phyloP scores from a whole-genome alignment of 140 eudicot species.

The Oenanthe javanica region DNA sequence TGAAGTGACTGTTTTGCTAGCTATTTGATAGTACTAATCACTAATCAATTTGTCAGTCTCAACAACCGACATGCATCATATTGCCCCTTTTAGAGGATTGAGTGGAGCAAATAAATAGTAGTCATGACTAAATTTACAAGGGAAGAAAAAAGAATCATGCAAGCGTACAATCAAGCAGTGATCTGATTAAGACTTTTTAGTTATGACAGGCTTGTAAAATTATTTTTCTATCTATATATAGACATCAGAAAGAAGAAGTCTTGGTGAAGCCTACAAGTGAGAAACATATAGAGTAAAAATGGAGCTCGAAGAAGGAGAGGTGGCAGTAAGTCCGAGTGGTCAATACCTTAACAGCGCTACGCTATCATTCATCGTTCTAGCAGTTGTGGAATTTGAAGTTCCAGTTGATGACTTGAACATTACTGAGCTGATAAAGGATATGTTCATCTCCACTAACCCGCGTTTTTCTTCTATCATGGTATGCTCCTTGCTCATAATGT shows the following conservation, averaged over 20 bases:
- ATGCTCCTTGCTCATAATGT: background rate
- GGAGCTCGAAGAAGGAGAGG: constrained; percentile 15
- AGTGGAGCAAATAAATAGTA: no score
- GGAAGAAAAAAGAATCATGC: background rate
- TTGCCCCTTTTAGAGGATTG: background rate
- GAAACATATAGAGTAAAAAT: background rate
- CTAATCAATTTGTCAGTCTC: background rate
- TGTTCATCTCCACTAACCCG: constrained; percentile 63
- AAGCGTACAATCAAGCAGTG: background rate
- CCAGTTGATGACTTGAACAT: constrained; percentile 46
- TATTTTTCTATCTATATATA: background rate
- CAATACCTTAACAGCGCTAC: constrained; percentile 67
- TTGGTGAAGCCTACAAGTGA: background rate
- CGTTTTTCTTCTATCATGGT: constrained; percentile 88
- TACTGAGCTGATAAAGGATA: constrained; percentile 29
- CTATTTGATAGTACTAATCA: background rate
- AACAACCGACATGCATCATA: background rate
- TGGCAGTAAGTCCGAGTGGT: constrained; percentile 68
- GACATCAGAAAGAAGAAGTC: background rate
- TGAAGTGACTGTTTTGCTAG: background rate
- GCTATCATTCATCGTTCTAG: constrained; percentile 40
- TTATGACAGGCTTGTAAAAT: background rate
- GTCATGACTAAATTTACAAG: background rate
- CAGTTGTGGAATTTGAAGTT: constrained; percentile 48
- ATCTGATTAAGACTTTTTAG: background rate